Base-by-base conservation (phyloP, 768 basidiomycete genomes). In the Naematelia aurantialba region DNA sequence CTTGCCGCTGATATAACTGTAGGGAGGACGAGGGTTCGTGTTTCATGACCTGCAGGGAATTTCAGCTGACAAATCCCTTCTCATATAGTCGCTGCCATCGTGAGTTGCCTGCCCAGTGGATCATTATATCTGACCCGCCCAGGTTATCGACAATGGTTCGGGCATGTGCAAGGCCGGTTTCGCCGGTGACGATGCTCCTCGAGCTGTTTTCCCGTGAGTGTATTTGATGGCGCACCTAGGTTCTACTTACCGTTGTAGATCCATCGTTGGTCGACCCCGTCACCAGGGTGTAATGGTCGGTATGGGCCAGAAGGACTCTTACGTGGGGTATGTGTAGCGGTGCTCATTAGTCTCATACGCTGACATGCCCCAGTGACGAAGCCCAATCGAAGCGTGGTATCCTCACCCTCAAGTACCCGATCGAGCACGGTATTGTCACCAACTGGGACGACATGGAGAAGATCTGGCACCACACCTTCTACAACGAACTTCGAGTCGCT, bases 361-460 rank as follows among this genome's bases (percentile, higher is more conserved):
- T 49, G 24, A 61, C 60, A 62, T 52, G 51, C 19, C 53, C 66
- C 69, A 89, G 89, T 70, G 90, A 92, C 66, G 90, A 92, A 76
- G 89, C 89, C 44, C 89, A 91, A 76, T 87, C 89, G 34, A 92
- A 96, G 83, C 88, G 91, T 79, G 91, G 92, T 83, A 90, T 94
- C 78, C 83, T 94, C 64, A 88, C 87, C 47, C 80, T 94, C 70
- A 91, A 92, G 80, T 91, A 94, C 81, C 91, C 89, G 53, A 91
- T 91, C 68, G 89, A 91, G 78, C 89, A 91, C 80, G 89, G 89
- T 79, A 88, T 91, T 74, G 89, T 94, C 78, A 92, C 91, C 79
- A 92, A 96, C 85, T 96, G 92, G 92, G 92, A 93, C 72, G 91
- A 93, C 80, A 93, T 93, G 91, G 92, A 94, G 82, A 92, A 93